Evolutionary conservation across 371 early-diverging fungal species (phyloP), one percentile per base, ranked within the genome.

Genomic region (Syncephalastrum sp.): DNA sequence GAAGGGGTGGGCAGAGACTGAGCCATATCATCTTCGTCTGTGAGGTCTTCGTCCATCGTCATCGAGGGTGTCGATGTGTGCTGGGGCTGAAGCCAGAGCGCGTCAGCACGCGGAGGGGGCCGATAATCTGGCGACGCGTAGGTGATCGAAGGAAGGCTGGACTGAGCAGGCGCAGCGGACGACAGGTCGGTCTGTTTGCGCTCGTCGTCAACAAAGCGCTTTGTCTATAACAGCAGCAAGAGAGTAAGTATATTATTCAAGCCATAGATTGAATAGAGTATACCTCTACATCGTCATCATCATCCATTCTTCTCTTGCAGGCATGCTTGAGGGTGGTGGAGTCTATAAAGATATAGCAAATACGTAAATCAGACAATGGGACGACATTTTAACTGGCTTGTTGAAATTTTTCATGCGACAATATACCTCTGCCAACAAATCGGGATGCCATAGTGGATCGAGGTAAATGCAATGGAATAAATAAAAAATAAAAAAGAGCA

Each of bases 241-340:
- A 33, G 8, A 33, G 10, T 33, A 12, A 33, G 38, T 33, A 5
- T 10, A 33, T 33, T 33, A 12, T 2, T 33, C 17, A 15, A 16
- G 14, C 6, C 13, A 15, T 48, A 24, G 2, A 16, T 27, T 44
- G 42, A 50, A 13, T 8, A 52, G 12, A 38, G 42, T 13, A 7
- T 47, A 52, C 42, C 54, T 23, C 38, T 10, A 33, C 8, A 7
- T 56, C 42, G 14, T 63, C 63, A 4, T 69, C 69, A 0, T 69
- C 69, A 47, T 63, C 57, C 54, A 69, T 62, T 69, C 69, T 69
- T 47, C 67, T 57, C 42, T 66, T 65, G 17, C 21, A 47, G 29
- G 56, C 56, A 56, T 41, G 38, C 38, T 33, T 33, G 38, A 33
- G 38, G 38, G 38, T 8, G 8, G 38, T 33, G 3, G 10, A 33